Evolutionary conservation across 2,329 filamentous ascomycete genomes (phyloP).

Genomic region (Fusarium tjaetaba): DNA sequence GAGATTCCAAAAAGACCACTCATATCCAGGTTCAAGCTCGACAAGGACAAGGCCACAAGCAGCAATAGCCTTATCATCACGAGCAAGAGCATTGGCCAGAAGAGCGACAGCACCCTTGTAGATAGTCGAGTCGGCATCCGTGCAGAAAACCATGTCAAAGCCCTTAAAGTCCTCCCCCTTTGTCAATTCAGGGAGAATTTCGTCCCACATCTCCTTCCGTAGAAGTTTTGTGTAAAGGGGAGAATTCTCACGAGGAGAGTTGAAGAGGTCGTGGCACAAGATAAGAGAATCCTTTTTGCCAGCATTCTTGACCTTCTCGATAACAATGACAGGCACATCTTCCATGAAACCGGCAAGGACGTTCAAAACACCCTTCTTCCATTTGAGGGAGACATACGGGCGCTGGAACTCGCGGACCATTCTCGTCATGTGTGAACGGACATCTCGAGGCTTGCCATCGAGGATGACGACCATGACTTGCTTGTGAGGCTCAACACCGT

Average conservation of each 20-base stretch:
- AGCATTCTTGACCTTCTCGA: constrained; percentile 38
- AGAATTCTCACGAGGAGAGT: constrained; percentile 28
- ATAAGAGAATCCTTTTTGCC: constrained; percentile 38
- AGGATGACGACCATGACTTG: constrained; percentile 38
- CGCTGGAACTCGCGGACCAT: constrained; percentile 28
- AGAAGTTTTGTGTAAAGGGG: constrained; percentile 33
- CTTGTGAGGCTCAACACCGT: constrained; percentile 34
- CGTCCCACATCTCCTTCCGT: constrained; percentile 31
- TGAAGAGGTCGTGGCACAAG: constrained; percentile 36
- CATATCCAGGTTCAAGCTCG: constrained; percentile 34
- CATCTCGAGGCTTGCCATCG: constrained; percentile 33
- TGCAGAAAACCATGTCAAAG: constrained; percentile 39
- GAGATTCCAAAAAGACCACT: constrained; percentile 39
- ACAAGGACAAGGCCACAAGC: constrained; percentile 34
- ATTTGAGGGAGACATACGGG: constrained; percentile 32
- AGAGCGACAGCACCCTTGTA: constrained; percentile 33
- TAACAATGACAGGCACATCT: constrained; percentile 36
- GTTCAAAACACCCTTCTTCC: constrained; percentile 32
- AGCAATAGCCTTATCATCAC: constrained; percentile 34
- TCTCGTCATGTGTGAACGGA: constrained; percentile 32
- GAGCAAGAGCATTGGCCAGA: constrained; percentile 22
- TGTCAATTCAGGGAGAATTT: constrained; percentile 26
- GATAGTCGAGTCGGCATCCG: constrained; percentile 36
- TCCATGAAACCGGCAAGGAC: constrained; percentile 34
- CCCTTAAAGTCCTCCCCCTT: constrained; percentile 22